Base-by-base conservation (phyloP, 495 filamentous ascomycete genomes). In the Chlorociboria aeruginascens region DNA sequence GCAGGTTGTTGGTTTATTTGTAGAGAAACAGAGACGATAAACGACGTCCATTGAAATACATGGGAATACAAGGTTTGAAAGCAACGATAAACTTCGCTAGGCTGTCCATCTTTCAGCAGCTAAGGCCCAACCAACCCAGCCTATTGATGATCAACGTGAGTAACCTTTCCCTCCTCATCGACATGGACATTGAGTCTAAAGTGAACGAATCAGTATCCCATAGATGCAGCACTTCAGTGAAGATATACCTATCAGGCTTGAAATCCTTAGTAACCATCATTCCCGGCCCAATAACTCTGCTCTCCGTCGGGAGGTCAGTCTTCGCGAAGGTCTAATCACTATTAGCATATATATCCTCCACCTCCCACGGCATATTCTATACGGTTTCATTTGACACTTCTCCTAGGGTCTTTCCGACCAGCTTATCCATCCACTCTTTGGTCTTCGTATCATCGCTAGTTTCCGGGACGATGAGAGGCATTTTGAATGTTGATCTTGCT, bases 321-420 rank as follows among this genome's bases (percentile, higher is more conserved):
- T 81, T 87, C 47, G 84, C 81, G 56, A 89, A 92, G 7, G 71
- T 79, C 85, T 89, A 52, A 3, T 12, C 17, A 16, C 11, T n/a
- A 16, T 47, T 13, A 50, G 47, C 16, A 40, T 45, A 38, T 33
- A 7, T 20, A 40, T 33, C 28, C 32, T 10, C 12, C 7, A 12
- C 9, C 1, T 13, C 20, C 48, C 20, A 41, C 25, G 1, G 33
- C 0, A 6, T 20, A 10, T 9, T 17, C n/a, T 70, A 44, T 61
- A 80, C 77, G 8, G 58, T 62, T 33, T 67, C 66, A 62, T 78
- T 66, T 45, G 57, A 64, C 7, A 59, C 56, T 6, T 79, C 75
- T 20, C 67, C 69, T 35, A 79, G 61, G 58, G 77, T 86, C 78
- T 89, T 89, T 50, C 85, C 85, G 43, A 81, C 76, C 12, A 90